These are phyloP conservation scores for Coffea eugenioides DNA, from an alignment of 257 asterid genomes.

Conservation along the genomic window DNA sequence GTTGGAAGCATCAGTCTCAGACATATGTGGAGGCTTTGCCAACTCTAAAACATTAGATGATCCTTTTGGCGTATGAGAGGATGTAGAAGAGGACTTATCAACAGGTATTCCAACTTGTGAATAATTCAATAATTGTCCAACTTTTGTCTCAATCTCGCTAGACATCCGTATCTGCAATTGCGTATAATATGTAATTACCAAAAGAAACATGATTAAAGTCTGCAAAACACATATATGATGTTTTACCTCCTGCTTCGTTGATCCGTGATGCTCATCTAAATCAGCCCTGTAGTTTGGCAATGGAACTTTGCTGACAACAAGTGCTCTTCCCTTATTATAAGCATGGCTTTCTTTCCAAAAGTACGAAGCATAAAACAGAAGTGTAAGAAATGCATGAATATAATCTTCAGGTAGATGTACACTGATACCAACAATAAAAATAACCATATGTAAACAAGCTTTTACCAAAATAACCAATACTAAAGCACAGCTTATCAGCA, in stretches of 20 bases:
- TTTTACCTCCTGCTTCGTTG: constrained; percentile 78
- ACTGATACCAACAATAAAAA: too few species aligned
- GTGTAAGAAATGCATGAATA: background rate
- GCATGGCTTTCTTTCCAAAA: constrained; percentile 90
- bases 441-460: background rate
- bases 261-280: constrained; percentile 91
- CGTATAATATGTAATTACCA: constrained; percentile 7
- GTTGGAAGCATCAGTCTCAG: constrained; percentile 38
- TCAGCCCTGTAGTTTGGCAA: constrained; percentile 96
- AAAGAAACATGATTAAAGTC: background rate
- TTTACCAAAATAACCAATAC: background rate
- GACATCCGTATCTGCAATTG: constrained; percentile 73
- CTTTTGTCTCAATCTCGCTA: constrained; percentile 72
- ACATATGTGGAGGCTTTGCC: constrained; percentile 27
- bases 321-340: constrained; percentile 84
- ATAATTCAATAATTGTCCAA: constrained; percentile 61
- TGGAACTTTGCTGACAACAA: constrained; percentile 88
- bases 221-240: background rate
- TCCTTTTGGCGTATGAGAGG: constrained; percentile 42
- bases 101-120: constrained; percentile 40
- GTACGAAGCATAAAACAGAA: constrained; percentile 19
- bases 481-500: background rate
- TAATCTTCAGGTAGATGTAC: background rate
- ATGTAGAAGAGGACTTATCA: constrained; percentile 40
- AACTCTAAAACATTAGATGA: constrained; percentile 40